These are phyloP conservation scores for Fraxinus americana DNA, from an alignment of 257 asterid genomes.

Conservation along the genomic window DNA sequence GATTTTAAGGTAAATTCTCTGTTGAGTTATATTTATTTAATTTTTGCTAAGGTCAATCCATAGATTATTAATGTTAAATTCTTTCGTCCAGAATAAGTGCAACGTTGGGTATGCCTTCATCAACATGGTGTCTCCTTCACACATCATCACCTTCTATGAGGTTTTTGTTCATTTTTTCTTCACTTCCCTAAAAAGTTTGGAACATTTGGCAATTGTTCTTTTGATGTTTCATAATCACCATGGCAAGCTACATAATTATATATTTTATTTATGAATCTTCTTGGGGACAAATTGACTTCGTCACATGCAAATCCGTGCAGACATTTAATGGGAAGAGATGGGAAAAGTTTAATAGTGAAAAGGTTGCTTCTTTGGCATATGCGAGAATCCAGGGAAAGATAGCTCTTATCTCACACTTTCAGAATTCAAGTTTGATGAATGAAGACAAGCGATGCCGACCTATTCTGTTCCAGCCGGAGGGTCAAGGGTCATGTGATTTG, in stretches of 20 bases:
- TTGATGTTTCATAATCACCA: background rate
- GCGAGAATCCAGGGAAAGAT: constrained; percentile 91
- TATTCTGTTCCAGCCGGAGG: constrained; percentile 79
- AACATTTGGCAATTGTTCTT: background rate
- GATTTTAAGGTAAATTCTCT: constrained; percentile 79
- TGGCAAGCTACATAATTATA: background rate
- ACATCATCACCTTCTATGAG: constrained; percentile 76
- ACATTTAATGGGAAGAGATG: constrained; percentile 92
- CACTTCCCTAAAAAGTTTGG: background rate
- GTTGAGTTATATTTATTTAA: background rate
- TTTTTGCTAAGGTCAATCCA: constrained; percentile 20
- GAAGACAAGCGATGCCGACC: constrained; percentile 97
- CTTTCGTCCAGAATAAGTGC: constrained; percentile 82
- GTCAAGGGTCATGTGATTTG: constrained; percentile 65
- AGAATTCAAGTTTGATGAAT: constrained; percentile 95
- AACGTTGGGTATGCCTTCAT: constrained; percentile 97
- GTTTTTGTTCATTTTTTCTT: constrained; percentile 39
- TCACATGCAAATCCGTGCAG: constrained; percentile 34
- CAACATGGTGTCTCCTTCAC: constrained; percentile 88
- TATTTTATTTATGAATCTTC: background rate
- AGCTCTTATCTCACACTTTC: constrained; percentile 84
- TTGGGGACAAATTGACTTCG: background rate
- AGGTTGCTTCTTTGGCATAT: constrained; percentile 92
- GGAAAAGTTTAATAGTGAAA: constrained; percentile 96
- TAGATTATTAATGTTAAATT: constrained; percentile 10